Evolutionary conservation across 2,329 filamentous ascomycete genomes (phyloP).

Genomic region (Capronia epimyces): DNA sequence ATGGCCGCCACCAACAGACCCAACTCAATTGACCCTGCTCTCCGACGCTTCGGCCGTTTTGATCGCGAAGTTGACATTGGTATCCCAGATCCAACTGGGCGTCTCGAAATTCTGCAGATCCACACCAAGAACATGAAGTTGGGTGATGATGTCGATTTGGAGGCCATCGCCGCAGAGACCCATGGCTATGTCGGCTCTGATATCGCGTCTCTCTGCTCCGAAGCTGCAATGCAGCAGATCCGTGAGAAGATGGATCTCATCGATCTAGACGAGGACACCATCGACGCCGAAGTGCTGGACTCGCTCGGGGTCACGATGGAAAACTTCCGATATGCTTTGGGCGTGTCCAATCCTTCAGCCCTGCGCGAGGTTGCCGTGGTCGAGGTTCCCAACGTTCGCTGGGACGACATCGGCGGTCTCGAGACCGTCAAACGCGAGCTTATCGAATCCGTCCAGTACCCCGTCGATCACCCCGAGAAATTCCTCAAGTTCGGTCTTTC

Average conservation of each 20-base stretch:
- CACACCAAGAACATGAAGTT: conserved; percentile 99
- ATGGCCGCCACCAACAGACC: conserved; percentile 99
- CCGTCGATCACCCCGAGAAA: conserved; percentile 97
- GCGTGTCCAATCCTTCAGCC: conserved; percentile 96
- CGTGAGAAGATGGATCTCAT: conserved; percentile 99
- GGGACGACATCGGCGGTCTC: conserved; percentile 99
- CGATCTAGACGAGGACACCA: conserved; percentile 96
- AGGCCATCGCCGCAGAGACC: conserved; percentile 93
- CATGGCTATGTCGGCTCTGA: conserved; percentile 99
- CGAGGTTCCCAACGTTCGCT: conserved; percentile 97
- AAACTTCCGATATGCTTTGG: conserved; percentile 98
- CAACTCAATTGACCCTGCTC: conserved; percentile 96
- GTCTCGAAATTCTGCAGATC: conserved; percentile 97
- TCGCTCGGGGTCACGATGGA: conserved; percentile 99
- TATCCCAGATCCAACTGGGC: conserved; percentile 94
- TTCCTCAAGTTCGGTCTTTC: conserved; percentile 99
- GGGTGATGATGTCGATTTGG: conserved; percentile 89
- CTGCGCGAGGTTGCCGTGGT: conserved; percentile 98
- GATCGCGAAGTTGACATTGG: conserved; percentile 98
- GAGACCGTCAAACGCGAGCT: conserved; percentile 99
- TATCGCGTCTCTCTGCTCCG: conserved; percentile 95
- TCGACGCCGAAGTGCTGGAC: conserved; percentile 96
- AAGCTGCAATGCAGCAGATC: conserved; percentile 99
- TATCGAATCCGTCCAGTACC: conserved; percentile 97
- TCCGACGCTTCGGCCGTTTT: conserved; percentile 96